Base-by-base conservation (phyloP, 306 rosid species). In the Cucumis hystrix region DNA sequence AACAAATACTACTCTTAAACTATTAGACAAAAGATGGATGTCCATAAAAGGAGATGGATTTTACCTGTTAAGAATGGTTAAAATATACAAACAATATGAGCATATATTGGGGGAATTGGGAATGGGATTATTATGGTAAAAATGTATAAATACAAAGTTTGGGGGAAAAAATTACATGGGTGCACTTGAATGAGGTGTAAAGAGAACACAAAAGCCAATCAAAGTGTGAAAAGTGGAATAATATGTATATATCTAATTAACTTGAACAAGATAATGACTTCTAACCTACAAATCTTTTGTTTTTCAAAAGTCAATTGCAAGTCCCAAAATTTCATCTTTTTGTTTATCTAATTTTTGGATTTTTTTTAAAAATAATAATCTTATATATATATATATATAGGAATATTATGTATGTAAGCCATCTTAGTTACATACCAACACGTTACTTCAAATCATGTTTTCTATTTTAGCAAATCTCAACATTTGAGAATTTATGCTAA, bases 371-470 rank as follows among this genome's bases (percentile, higher is more conserved):
- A 8, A 23, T 23, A 23, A 23, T 23, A 23, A 23, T 28, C 3
- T 15, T 51, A 15, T 5, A 0, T 15, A 1, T 35, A 54, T 35
- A 54, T 75, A 12, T 40, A 37, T 37, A 8, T 60, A 7, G 11
- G 79, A 77, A 77, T 77, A 77, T 77, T 61, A 43, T 59, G 54
- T 47, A 23, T 61, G 79, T 18, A 77, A 62, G 12, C 61, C 79
- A 60, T 62, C 30, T 77, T 40, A 43, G 39, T 43, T 21, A 45
- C 79, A 77, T 1, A 47, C 79, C 72, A 61, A 77, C 79, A 61
- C 40, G 45, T 77, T 45, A 60, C 67, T 61, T 61, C 72, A 61
- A 77, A 77, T 77, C 79, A 77, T 77, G 72, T 60, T 55, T 15
- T 28, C 52, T 47, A 47, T 28, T 71, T 14, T 71, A 15, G 35